Base-by-base conservation (phyloP, 75 land plant genomes). In the Chamaecyparis obtusa region DNA sequence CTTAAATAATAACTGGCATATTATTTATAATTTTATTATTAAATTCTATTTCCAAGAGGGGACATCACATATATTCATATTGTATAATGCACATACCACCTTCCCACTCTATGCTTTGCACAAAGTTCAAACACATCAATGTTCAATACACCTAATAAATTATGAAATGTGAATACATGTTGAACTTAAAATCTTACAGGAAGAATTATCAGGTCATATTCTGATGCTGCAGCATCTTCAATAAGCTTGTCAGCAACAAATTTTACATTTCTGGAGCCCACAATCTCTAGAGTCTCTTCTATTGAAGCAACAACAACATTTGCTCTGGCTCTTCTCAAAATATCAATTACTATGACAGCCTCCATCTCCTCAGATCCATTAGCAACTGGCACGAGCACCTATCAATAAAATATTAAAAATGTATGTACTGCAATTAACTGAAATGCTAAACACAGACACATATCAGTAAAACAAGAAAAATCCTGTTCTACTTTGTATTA, bases 301-400 rank as follows among this genome's bases (percentile, higher is more conserved):
- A 96, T 91, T 36, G 99, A 98, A 76, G 99, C 99, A 89, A 98
- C 92, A 77, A 93, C 83, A 51, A 96, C 99, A 83, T 92, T 86
- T 15, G 92, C 93, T 48, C 93, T 94, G 36, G 98, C 98, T 87
- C 99, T 90, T 77, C 99, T 89, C 51, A 98, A 82, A 83, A 96
- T 94, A 74, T 95, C 99, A 30, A 96, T 91, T 54, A 98, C 88
- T 16, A 94, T 92, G 2, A 96, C 94, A 43, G 94, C 91, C 91
- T 98, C 99, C 94, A 96, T 98, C 85, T 95, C 99, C 87, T 96
- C 97, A 16, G 90, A 93, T 13, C 98, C 99, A 91, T 95, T 94
- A 83, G 97, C 97, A 76, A 98, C 87, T 79, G 99, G 99, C 64
- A 98, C 90, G 33, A 98, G 92, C 37, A 94, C 99, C 99, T 97